These are phyloP conservation scores for Diaporthe humulicola DNA, from an alignment of 2,329 filamentous ascomycete genomes.

Conservation along the genomic window DNA sequence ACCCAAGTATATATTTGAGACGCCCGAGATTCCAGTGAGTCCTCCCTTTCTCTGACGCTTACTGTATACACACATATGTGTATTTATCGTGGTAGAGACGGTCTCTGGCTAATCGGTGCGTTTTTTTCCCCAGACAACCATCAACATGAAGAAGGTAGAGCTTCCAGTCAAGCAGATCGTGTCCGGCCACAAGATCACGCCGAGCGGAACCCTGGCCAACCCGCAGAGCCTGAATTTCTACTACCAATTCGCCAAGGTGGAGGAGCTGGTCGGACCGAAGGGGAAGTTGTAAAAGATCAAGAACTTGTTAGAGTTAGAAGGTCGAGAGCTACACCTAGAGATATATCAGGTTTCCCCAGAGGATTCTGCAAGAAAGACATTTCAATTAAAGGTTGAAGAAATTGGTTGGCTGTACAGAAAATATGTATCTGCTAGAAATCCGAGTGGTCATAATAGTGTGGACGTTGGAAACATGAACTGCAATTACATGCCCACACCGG, in stretches of 20 bases:
- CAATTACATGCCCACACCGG: not conserved
- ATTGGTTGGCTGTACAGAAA: not conserved
- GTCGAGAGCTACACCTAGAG: not conserved
- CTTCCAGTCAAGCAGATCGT: slow-evolving; percentile 88
- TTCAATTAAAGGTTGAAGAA: not conserved
- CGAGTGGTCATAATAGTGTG: no score
- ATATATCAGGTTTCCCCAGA: not conserved
- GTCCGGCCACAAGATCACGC: slow-evolving; percentile 79
- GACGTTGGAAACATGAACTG: not conserved
- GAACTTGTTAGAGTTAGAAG: not conserved
- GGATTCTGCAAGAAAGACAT: not conserved
- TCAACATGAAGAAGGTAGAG: slow-evolving; percentile 90
- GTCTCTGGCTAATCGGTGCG: not conserved
- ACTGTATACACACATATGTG: not conserved
- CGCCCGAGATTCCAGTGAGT: slow-evolving; percentile 83
- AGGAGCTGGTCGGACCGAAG: slow-evolving; percentile 65
- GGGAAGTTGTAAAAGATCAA: slow-evolving; percentile 61
- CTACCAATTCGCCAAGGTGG: slow-evolving; percentile 82
- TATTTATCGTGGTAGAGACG: not conserved
- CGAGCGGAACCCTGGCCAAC: slow-evolving; percentile 82
- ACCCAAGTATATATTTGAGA: slow-evolving; percentile 83
- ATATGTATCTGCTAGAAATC: not conserved
- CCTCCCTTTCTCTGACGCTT: not conserved
- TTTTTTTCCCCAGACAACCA: slow-evolving; percentile 70
- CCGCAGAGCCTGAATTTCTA: slow-evolving; percentile 82